Evolutionary conservation across 2,329 filamentous ascomycete species (phyloP).

Genomic region (Colletotrichum euphorbiae): DNA sequence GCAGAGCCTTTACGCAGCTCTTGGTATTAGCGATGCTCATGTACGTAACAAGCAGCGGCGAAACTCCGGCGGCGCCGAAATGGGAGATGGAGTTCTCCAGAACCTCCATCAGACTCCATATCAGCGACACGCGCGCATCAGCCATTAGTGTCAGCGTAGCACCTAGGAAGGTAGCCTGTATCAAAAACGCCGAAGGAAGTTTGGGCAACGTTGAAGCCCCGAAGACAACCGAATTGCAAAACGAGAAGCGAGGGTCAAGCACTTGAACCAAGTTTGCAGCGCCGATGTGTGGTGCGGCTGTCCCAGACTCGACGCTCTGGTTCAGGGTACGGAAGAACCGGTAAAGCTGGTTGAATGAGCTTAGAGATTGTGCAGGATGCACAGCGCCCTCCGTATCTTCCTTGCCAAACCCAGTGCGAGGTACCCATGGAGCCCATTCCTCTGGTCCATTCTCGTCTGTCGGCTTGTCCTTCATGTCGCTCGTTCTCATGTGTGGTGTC

Average conservation of each 20-base stretch:
- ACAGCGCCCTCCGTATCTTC: slow-evolving; percentile 34
- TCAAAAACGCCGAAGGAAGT: slow-evolving; percentile 51
- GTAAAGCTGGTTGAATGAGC: slow-evolving; percentile 57
- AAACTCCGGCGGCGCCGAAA: slow-evolving; percentile 50
- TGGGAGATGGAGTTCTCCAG: slow-evolving; percentile 45
- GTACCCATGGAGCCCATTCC: slow-evolving; percentile 80
- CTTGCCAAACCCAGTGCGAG: slow-evolving; percentile 55
- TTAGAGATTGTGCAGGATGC: slow-evolving; percentile 50
- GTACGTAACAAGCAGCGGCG: slow-evolving; percentile 49
- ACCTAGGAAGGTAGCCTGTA: slow-evolving; percentile 53
- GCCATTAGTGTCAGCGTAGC: slow-evolving; percentile 50
- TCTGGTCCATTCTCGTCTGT: slow-evolving; percentile 76
- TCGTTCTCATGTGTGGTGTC: slow-evolving; percentile 61
- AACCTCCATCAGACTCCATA: slow-evolving; percentile 52
- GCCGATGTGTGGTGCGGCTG: slow-evolving; percentile 32
- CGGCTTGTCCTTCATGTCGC: slow-evolving; percentile 58
- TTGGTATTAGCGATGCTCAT: slow-evolving; percentile 52
- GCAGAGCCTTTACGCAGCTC: slow-evolving; percentile 47
- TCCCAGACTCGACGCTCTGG: slow-evolving; percentile 42
- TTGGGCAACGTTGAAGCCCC: slow-evolving; percentile 48
- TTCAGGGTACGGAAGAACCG: slow-evolving; percentile 52
- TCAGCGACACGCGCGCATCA: slow-evolving; percentile 49
- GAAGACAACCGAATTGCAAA: slow-evolving; percentile 54
- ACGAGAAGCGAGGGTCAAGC: slow-evolving; percentile 50
- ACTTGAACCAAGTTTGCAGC: slow-evolving; percentile 48